Evolutionary conservation across 192 early-diverging fungal genomes (phyloP), one percentile per base, ranked within the genome.

Genomic region (Glomus cerebriforme): DNA sequence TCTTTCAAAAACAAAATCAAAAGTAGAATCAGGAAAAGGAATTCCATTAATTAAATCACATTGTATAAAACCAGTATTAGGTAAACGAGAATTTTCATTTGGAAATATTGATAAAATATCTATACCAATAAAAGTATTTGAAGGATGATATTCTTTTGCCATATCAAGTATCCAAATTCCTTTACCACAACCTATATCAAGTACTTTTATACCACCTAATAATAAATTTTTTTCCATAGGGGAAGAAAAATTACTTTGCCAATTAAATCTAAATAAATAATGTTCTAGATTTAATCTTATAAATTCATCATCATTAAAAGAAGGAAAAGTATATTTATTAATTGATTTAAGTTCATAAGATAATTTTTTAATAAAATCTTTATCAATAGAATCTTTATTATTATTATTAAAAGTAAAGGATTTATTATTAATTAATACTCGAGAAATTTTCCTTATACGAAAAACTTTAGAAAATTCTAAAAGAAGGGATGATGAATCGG

Each of bases 61-160:
- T n/a, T 83, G 77, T 32, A 83, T 75, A 71, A 86, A 86, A 22
- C 82, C 73, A 22, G 78, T 67, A 78, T 86, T 86, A 27, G 31
- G 65, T 10, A 82, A 82, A 43, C 17, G 15, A 22, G 81, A 79
- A 65, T 84, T 86, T 66, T 80, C 82, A 12, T 78, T 27, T 0
- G 85, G 85, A 66, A 82, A 83, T 32, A 82, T 79, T 34, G 80
- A n/a, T 26, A 75, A 80, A 75, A 86, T 80, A 58, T 86, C 85
- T 1, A 83, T 76, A 13, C 85, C 85, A 54, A 80, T 37, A 45
- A 82, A 66, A 1, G 82, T 80, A 43, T 43, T 43, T n/a, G 80
- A 73, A 19, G 74, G 77, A 17, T 78, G 82, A 39, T 83, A 82
- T 13, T 83, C 78, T 31, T 71, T 74, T 17, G 80, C 81, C 83